Evolutionary conservation across 2,329 filamentous ascomycete species (phyloP), one percentile per base, ranked within the genome.

Genomic region (Fonsecaea monophora): DNA sequence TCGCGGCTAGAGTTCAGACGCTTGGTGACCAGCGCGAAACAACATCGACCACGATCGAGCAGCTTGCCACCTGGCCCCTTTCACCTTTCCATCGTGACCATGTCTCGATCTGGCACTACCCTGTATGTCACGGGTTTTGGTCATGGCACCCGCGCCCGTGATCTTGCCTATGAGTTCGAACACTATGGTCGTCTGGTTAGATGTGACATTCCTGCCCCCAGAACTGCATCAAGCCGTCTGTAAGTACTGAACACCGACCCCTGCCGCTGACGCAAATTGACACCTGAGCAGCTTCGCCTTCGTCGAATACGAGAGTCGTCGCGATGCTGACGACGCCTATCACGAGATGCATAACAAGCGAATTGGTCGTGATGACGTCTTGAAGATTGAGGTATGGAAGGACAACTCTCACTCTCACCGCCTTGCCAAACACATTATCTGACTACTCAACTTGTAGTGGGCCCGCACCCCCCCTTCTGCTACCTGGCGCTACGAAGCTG

Each of bases 281-380:
- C 74, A 81, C 70, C 48, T 32, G 32, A 71, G 34, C 71, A 89
- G 95, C 73, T 99, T 99, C 80, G 95, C 95, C 42, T 99, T 99
- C 79, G 95, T 99, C 72, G 95, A 99, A 82, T 99, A 99, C 81
- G 95, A 99, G 84, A 96, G 94, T 80, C 92, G 94, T 75, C 94
- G 95, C 74, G 95, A 99, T 85, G 94, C 95, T 71, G 95, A 99
- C 80, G 95, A 99, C 83, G 95, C 95, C 56, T 99, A 99, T 79
- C 92, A 99, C 80, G 95, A 99, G 83, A 99, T 99, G 95, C 95
- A 99, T 79, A 98, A 98, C 85, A 97, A 97, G 88, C 92, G 94
- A 73, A 93, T 99, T 74, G 94, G 93, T 56, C 90, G 94, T 70
- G 95, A 99, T 77, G 95, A 99, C 76, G 83, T 97, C 67, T 79